These are phyloP conservation scores for Cryptococcus sp. DNA, from an alignment of 1,284 basidiomycete species.

Conservation along the genomic window DNA sequence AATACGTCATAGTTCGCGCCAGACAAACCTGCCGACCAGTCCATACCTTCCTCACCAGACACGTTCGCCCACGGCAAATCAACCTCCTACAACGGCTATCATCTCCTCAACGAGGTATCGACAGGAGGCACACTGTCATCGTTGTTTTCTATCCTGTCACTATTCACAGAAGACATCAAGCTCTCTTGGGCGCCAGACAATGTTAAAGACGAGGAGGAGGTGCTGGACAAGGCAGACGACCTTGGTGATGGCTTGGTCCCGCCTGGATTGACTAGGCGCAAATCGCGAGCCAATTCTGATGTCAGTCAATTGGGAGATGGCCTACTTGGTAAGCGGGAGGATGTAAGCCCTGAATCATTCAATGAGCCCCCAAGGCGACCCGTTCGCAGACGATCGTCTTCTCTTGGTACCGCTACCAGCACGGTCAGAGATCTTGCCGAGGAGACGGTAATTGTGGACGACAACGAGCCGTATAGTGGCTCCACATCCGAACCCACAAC, in stretches of 20 bases:
- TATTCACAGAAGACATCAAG: constrained; percentile 97
- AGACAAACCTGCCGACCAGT: constrained; percentile 21
- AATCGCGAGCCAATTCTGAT: constrained; percentile 47
- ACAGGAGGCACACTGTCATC: constrained; percentile 94
- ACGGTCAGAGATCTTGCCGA: background rate
- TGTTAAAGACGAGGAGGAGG: constrained; percentile 39
- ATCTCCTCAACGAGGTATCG: constrained; percentile 88
- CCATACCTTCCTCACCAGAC: constrained; percentile 28
- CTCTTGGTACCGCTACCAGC: constrained; percentile 6
- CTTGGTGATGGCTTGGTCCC: background rate
- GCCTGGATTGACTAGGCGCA: constrained; percentile 13
- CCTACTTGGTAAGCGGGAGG: constrained; percentile 13
- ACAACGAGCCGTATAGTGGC: background rate
- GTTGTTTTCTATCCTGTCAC: constrained; percentile 88
- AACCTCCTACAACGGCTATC: constrained; percentile 76
- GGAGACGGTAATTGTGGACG: background rate
- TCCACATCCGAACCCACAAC: constrained; percentile 5
- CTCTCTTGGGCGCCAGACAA: constrained; percentile 66
- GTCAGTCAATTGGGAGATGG: constrained; percentile 47
- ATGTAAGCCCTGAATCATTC: constrained; percentile 6
- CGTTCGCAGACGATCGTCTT: constrained; percentile 8
- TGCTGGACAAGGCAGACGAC: background rate
- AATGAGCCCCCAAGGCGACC: background rate
- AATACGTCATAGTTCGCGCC: constrained; percentile 63
- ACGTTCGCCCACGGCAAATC: constrained; percentile 14